Conservation (phyloP, 495 filamentous ascomycete genomes). For the Parachaetomium inaequale region DNA sequence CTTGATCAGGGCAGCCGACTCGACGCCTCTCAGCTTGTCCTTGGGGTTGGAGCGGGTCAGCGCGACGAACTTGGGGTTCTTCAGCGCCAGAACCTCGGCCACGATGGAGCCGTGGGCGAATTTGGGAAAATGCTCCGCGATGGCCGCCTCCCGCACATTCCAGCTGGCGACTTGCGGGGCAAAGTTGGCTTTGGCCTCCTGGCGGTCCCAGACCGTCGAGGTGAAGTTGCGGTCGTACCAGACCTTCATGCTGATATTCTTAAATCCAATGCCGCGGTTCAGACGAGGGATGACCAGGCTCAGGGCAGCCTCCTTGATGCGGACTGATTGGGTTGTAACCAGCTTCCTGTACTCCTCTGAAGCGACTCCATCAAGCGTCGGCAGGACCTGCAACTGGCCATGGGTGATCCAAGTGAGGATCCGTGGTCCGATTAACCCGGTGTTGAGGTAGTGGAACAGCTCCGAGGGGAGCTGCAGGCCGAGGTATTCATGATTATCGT, state of each 20-base stretch:
- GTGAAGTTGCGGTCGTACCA: slow-evolving; percentile 79
- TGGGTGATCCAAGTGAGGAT: slow-evolving; percentile 77
- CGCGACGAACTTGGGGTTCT: slow-evolving; percentile 60
- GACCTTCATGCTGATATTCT: slow-evolving; percentile 67
- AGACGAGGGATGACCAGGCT: slow-evolving; percentile 71
- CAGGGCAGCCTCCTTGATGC: slow-evolving; percentile 69
- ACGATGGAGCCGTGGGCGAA: slow-evolving; percentile 54
- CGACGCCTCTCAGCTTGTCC: slow-evolving; percentile 41
- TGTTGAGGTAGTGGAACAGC: slow-evolving; percentile 85
- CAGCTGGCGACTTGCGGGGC: slow-evolving; percentile 63
- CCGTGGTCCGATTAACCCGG: slow-evolving; percentile 72
- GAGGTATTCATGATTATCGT: slow-evolving; percentile 82
- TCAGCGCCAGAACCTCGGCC: slow-evolving; percentile 56
- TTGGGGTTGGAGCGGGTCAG: slow-evolving; percentile 57
- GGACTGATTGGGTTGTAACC: slow-evolving; percentile 64
- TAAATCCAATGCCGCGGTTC: slow-evolving; percentile 74
- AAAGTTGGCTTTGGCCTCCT: slow-evolving; percentile 55
- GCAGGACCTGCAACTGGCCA: slow-evolving; percentile 66
- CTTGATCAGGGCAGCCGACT: slow-evolving; percentile 66
- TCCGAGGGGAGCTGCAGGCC: slow-evolving; percentile 87
- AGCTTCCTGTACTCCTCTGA: slow-evolving; percentile 77
- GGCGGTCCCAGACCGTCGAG: slow-evolving; percentile 57
- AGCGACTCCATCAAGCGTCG: slow-evolving; percentile 77
- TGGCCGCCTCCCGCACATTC: slow-evolving; percentile 60
- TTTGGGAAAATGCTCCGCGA: slow-evolving; percentile 43